These are phyloP conservation scores for Tetrapisispora phaffii DNA, from an alignment of 805 yeast genomes.

Conservation along the genomic window DNA sequence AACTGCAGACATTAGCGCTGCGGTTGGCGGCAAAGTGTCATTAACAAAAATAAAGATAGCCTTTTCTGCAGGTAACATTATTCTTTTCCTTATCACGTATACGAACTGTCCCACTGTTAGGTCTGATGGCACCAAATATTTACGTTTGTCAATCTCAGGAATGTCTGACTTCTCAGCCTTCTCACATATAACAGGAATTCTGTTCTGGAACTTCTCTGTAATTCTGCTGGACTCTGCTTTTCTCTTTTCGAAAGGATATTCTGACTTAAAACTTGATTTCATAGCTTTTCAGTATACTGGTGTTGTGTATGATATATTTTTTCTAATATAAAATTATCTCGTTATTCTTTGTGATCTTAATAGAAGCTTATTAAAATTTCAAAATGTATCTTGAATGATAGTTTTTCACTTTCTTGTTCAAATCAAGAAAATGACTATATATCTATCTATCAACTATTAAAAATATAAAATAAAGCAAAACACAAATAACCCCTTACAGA, in stretches of 20 bases:
- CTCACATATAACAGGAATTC: conserved; percentile 95
- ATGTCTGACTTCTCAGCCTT: conserved; percentile 94
- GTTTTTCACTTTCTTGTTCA: too few species aligned
- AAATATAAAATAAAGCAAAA: too few species aligned
- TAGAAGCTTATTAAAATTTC: not conserved
- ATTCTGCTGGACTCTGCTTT: conserved; percentile 90
- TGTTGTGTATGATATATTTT: not conserved
- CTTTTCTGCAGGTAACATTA: conserved; percentile 91
- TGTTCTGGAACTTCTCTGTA: conserved; percentile 75
- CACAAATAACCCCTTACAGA: too few species aligned
- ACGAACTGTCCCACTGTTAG: conserved; percentile 97
- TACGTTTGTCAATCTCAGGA: conserved; percentile 93
- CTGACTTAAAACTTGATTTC: conserved; percentile 36
- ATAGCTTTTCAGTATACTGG: conserved; percentile 6
- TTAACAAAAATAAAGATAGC: conserved; percentile 96
- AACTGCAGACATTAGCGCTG: conserved; percentile 88
- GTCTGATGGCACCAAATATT: conserved; percentile 92
- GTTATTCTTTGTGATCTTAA: not conserved
- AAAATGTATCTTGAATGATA: too few species aligned
- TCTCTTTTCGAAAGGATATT: conserved; percentile 91
- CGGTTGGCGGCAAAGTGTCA: conserved; percentile 95
- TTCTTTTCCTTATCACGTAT: conserved; percentile 92
- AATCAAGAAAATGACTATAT: too few species aligned
- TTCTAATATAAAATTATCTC: too few species aligned
- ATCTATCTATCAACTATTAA: too few species aligned